A percentile compares a stretch with the other conserved stretches of the same genome.
These are phyloP conservation scores for Gracilaria domingensis DNA, from an alignment of 23 red algal species.

Conservation along the genomic window DNA sequence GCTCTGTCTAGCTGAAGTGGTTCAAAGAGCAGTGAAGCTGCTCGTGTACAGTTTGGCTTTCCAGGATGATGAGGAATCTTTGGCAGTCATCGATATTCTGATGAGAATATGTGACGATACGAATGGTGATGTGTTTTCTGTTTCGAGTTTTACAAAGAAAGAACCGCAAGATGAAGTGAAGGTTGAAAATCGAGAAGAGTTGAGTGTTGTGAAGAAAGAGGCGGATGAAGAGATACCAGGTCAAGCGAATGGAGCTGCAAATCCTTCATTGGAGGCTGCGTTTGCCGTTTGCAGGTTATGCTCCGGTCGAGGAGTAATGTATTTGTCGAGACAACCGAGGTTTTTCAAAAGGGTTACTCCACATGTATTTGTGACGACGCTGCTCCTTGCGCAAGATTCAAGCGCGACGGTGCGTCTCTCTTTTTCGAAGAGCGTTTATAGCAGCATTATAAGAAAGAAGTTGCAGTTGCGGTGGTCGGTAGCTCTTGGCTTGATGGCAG, in stretches of 20 bases:
- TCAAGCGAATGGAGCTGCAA: not conserved
- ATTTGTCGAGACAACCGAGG: constrained; percentile 42
- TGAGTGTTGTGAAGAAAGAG: constrained; percentile 26
- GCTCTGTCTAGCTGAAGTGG: constrained; percentile 30
- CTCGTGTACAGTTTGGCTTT: constrained; percentile 46
- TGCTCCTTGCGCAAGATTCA: constrained; percentile 66
- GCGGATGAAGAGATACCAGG: not conserved
- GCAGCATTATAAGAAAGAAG: constrained; percentile 46
- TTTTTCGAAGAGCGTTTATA: constrained; percentile 40
- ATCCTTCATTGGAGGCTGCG: constrained; percentile 8
- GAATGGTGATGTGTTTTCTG: constrained; percentile 51
- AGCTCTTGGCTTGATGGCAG: constrained; percentile 62
- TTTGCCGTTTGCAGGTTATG: constrained; percentile 34
- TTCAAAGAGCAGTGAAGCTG: constrained; percentile 46
- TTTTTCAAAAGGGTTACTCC: constrained; percentile 47
- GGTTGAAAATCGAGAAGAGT: not conserved
- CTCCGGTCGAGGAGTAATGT: constrained; percentile 50
- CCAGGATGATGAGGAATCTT: constrained; percentile 51
- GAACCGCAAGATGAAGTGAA: not conserved
- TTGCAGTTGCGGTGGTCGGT: constrained; percentile 54
- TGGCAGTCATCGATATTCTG: constrained; percentile 42
- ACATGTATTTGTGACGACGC: constrained; percentile 29
- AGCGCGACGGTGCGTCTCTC: constrained; percentile 49
- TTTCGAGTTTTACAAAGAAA: not conserved
- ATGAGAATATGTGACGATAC: constrained; percentile 37